These are phyloP conservation scores for Colletotrichum sp. DNA, from an alignment of 2,329 filamentous ascomycete species.

Conservation along the genomic window DNA sequence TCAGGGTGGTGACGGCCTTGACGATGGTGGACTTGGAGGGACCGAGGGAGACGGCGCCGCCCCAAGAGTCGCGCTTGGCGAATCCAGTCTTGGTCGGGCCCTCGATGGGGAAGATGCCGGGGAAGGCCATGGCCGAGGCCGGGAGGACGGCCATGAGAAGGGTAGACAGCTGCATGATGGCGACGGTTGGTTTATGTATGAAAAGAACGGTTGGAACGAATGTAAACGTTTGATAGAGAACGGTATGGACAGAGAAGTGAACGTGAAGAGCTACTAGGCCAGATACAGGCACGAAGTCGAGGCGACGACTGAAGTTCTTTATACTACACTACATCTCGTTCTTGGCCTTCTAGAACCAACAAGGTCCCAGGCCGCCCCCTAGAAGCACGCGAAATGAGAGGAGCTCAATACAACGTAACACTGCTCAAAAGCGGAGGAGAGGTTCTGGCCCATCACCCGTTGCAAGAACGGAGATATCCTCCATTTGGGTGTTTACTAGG, in stretches of 20 bases:
- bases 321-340: background rate
- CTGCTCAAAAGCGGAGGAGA: background rate
- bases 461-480: background rate
- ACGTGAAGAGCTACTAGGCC: background rate
- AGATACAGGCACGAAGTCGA: background rate
- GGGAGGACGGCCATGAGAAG: background rate
- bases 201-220: background rate
- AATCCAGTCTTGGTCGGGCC: constrained; percentile 1
- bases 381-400: background rate
- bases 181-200: background rate
- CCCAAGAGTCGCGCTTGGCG: background rate
- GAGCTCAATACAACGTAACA: background rate
- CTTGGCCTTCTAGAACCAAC: background rate
- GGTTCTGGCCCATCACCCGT: background rate
- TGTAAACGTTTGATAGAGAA: background rate
- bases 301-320: background rate
- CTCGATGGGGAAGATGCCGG: constrained; percentile 1
- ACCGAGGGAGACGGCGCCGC: constrained; percentile 13
- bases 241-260: background rate
- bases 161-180: constrained; percentile 2
- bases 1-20: constrained; percentile 43
- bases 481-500: background rate
- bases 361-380: background rate
- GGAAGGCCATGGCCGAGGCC: constrained; percentile 5
- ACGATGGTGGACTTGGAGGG: constrained; percentile 31